phyloP scores from a whole-genome alignment of 1,284 basidiomycete genomes.

The Moniliophthora roreri region DNA sequence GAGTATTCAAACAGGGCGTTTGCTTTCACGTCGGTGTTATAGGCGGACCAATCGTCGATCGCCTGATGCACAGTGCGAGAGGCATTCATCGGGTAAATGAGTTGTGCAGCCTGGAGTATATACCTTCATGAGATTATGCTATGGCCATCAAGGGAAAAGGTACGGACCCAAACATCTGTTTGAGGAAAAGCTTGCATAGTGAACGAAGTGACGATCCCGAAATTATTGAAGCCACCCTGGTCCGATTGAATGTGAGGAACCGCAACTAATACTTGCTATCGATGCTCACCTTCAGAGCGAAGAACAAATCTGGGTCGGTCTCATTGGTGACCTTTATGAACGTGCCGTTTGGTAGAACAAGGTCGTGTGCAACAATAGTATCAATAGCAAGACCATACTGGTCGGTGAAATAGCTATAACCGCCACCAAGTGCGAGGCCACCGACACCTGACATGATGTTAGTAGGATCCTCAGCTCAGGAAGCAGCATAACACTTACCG shows the following conservation, averaged over 20 bases:
- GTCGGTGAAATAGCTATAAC: constrained; percentile 37
- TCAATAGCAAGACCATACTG: constrained; percentile 36
- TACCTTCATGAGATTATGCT: too few relatives aligned
- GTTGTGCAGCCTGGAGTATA: too few relatives aligned
- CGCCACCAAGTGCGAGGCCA: constrained; percentile 19
- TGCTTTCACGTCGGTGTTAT: background rate
- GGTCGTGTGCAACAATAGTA: constrained; percentile 30
- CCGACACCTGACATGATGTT: constrained; percentile 33
- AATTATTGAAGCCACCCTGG: constrained; percentile 8
- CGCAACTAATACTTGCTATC: constrained; percentile 10
- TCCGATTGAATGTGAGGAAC: too few relatives aligned
- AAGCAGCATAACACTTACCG: constrained; percentile 32
- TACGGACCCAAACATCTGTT: constrained; percentile 7
- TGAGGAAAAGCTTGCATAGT: constrained; percentile 8
- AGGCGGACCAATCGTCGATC: background rate
- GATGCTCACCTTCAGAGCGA: constrained; percentile 25
- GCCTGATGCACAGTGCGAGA: background rate
- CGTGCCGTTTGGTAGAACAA: constrained; percentile 36
- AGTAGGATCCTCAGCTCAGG: background rate
- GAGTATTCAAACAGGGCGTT: too few relatives aligned
- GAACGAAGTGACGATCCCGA: constrained; percentile 11
- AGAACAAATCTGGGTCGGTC: constrained; percentile 31
- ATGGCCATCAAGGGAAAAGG: too few relatives aligned
- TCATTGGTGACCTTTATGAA: constrained; percentile 26
- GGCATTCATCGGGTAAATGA: background rate